Percentiles rank a stretch among this genome's conserved stretches.
phyloP scores from a whole-genome alignment of 441 rosid genomes.

The Populus hybrid region DNA sequence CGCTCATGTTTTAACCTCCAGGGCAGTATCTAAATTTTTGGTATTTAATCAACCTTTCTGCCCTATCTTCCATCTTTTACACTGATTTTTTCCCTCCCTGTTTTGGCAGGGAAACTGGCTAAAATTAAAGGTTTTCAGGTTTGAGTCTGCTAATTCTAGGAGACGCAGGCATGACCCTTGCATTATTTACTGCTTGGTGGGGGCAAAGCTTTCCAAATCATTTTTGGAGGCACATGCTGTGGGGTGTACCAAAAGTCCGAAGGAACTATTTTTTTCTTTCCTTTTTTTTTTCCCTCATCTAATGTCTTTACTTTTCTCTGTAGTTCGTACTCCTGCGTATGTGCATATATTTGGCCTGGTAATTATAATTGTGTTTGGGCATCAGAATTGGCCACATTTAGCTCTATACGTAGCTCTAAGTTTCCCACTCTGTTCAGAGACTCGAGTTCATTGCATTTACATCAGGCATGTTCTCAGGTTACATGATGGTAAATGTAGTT shows the following conservation, averaged over 20 bases:
- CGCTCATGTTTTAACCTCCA: not conserved
- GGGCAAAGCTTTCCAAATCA: slow-evolving; percentile 9
- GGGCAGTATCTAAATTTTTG: not conserved
- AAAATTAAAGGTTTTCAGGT: slow-evolving; percentile 7
- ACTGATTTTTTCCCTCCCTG: not conserved
- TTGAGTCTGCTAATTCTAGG: not conserved
- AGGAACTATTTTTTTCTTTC: not conserved
- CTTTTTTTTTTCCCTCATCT: not conserved
- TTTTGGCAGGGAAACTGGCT: slow-evolving; percentile 12
- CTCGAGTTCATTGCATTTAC: slow-evolving; percentile 8
- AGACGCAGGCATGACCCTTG: not conserved
- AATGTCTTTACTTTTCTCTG: not conserved
- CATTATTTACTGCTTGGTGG: not conserved
- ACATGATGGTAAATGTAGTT: not conserved
- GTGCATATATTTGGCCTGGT: slow-evolving; percentile 27
- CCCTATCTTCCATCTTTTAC: not conserved
- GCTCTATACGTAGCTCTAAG: not conserved
- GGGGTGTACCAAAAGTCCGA: slow-evolving; percentile 4
- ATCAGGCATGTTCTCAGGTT: slow-evolving; percentile 3
- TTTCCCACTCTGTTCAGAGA: not conserved
- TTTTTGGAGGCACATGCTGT: not conserved
- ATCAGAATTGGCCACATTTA: not conserved
- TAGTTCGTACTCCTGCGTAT: slow-evolving; percentile 13
- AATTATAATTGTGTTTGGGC: slow-evolving; percentile 17
- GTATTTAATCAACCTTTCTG: not conserved